Evolutionary conservation across 2,329 filamentous ascomycete species (phyloP).

Genomic region (Rhytidhysteron rufulum): DNA sequence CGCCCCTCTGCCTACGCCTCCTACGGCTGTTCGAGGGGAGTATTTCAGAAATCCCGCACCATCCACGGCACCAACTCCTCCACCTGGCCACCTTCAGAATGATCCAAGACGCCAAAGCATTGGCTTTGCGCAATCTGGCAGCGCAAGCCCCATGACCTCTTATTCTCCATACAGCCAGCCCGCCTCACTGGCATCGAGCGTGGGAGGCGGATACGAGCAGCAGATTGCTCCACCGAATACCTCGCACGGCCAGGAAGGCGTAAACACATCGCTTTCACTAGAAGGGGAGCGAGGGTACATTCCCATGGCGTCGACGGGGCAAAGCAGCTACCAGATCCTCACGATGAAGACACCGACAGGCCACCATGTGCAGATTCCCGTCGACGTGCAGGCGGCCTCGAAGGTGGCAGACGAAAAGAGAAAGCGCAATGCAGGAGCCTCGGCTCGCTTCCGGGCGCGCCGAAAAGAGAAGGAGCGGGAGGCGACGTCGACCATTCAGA

Average conservation of each 20-base stretch:
- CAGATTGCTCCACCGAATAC: slow-evolving; percentile 9
- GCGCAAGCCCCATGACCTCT: slow-evolving; percentile 45
- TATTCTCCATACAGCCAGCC: slow-evolving; percentile 38
- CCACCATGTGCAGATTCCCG: slow-evolving; percentile 57
- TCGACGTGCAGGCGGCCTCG: slow-evolving; percentile 78
- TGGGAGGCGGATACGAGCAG: slow-evolving; percentile 9
- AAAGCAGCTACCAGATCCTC: slow-evolving; percentile 51
- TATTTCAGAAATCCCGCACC: slow-evolving; percentile 30
- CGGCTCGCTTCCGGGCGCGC: slow-evolving; percentile 74
- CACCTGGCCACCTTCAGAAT: slow-evolving; percentile 18
- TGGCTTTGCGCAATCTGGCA: slow-evolving; percentile 40
- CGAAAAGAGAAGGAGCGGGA: slow-evolving; percentile 80
- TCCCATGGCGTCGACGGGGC: slow-evolving; percentile 43
- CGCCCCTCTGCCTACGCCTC: slow-evolving; percentile 46
- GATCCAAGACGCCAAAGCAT: slow-evolving; percentile 24
- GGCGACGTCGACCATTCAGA: slow-evolving; percentile 64
- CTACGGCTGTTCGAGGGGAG: slow-evolving; percentile 32
- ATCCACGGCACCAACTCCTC: slow-evolving; percentile 30
- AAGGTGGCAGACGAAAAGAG: slow-evolving; percentile 81
- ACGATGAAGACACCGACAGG: slow-evolving; percentile 50
- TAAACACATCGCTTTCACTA: slow-evolving; percentile 30
- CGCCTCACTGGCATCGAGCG: slow-evolving; percentile 28
- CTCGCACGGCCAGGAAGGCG: slow-evolving; percentile 20
- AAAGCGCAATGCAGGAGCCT: slow-evolving; percentile 79
- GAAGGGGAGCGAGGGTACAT: slow-evolving; percentile 38